Percentiles rank a stretch among this genome's conserved stretches.
Evolutionary conservation across 805 yeast genomes (phyloP).

Genomic region (Kodamaea hsintzibuensis): DNA sequence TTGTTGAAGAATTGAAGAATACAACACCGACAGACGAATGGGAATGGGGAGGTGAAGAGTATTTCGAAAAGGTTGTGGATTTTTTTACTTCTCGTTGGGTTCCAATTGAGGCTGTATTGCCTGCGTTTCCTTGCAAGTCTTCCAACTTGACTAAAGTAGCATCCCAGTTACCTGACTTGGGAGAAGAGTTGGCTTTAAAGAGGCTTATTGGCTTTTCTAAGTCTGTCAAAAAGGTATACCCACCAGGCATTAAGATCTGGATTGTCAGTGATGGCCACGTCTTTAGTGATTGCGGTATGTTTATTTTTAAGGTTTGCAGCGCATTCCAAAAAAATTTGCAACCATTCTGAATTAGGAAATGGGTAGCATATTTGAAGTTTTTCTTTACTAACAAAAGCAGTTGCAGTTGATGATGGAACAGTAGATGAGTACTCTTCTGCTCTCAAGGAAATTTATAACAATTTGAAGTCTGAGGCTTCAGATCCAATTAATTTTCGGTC

Average conservation of each 20-base stretch:
- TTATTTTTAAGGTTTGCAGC: not conserved
- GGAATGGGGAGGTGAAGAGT: conserved; percentile 45
- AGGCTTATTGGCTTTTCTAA: conserved; percentile 33
- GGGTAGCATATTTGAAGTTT: not conserved
- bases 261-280: conserved; percentile 69
- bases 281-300: conserved; percentile 52
- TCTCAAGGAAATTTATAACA: conserved; percentile 44
- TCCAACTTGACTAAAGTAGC: conserved; percentile 56
- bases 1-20: conserved; percentile 50
- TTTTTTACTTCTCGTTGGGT: conserved; percentile 51
- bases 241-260: conserved; percentile 56
- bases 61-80: conserved; percentile 42
- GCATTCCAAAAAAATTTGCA: not conserved
- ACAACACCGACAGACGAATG: conserved; percentile 50
- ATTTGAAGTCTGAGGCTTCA: conserved; percentile 30
- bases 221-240: conserved; percentile 38
- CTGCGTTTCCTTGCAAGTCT: conserved; percentile 67
- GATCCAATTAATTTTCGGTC: conserved; percentile 33
- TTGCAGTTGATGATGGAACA: conserved; percentile 58
- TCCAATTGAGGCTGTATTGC: conserved; percentile 56
- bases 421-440: conserved; percentile 50
- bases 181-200: conserved; percentile 39
- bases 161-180: conserved; percentile 53
- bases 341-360: conserved; percentile 6
- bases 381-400: conserved; percentile 18